Evolutionary conservation across 73 alveolate genomes (phyloP), one percentile per base, ranked within the genome.

Genomic region (Paraurostyla sp.): DNA sequence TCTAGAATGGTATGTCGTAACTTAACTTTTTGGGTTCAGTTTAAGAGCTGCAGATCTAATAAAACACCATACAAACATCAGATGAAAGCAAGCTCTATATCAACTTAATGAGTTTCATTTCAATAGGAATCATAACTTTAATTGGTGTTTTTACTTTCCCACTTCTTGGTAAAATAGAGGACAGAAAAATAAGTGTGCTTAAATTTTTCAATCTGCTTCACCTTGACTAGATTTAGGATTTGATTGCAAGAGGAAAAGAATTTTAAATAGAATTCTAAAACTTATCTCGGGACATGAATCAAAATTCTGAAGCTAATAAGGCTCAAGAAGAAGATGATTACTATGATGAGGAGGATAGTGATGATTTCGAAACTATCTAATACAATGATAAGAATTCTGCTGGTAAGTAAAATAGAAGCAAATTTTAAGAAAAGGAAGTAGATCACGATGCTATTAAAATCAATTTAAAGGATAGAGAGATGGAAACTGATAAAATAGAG

Each of bases 111-210:
- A 41, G 65, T 36, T 69, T 69, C 63, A 69, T 69, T 18, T 69
- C 84, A 13, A 69, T 69, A 3, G 84, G 84, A 11, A 43, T 69
- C 3, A 69, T 69, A 2, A 69, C 84, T 16, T 36, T 69, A 29
- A 69, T 69, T 11, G 84, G 84, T 13, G 23, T 69, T 22, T 69
- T 69, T 69, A 69, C 65, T 35, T 69, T 69, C 41, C 84, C 84
- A 15, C 41, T 69, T 7, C 84, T 69, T 4, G 84, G 84, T 7
- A 69, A 36, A 43, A 69, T 69, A 69, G 84, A 69, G 27, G 84
- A 69, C 27, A 15, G 84, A 69, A 69, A 69, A 23, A 69, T 69
- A 4, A 41, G 65, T 69, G 84, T 69, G 4, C 63, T 69, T 6
- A 69, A 69, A 69, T 69, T 69, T 63, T 69, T 69, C 41, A 69